phyloP scores from a whole-genome alignment of 257 asterid genomes.

The Cynanchum wilfordii region DNA sequence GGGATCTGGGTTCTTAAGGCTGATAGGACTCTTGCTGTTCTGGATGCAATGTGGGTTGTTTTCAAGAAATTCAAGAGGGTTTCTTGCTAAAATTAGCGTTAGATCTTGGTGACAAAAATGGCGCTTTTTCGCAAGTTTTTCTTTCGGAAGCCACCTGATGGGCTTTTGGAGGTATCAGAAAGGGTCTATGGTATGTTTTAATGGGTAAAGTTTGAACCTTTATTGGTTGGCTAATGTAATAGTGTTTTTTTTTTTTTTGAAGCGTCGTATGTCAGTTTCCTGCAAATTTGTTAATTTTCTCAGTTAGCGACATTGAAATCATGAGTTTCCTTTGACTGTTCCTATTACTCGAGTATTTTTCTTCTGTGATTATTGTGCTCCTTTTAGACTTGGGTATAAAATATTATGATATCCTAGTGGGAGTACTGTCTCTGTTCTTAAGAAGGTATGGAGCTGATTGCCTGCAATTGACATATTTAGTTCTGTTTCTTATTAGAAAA shows the following conservation, averaged over 20 bases:
- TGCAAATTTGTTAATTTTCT: neutral
- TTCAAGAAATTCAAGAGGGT: neutral
- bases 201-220: neutral
- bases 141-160: conserved; percentile 32
- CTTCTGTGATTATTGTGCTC: neutral
- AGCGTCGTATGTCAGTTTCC: neutral
- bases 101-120: conserved; percentile 21
- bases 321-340: neutral
- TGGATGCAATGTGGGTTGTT: conserved; percentile 14
- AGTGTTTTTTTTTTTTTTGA: neutral
- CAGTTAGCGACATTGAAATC: neutral
- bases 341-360: neutral
- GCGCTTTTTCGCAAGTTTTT: conserved; percentile 28
- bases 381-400: neutral
- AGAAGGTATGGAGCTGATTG: neutral
- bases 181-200: conserved; percentile 32
- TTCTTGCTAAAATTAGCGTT: conserved; percentile 8
- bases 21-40: conserved; percentile 7
- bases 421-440: neutral
- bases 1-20: conserved; percentile 1
- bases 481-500: neutral
- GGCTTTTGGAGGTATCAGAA: conserved; percentile 31
- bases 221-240: neutral
- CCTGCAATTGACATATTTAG: neutral
- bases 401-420: neutral